Percentiles rank a stretch among this genome's conserved stretches.
Evolutionary conservation across 2,329 filamentous ascomycete species (phyloP).

Genomic region (Beauveria rudraprayagi): DNA sequence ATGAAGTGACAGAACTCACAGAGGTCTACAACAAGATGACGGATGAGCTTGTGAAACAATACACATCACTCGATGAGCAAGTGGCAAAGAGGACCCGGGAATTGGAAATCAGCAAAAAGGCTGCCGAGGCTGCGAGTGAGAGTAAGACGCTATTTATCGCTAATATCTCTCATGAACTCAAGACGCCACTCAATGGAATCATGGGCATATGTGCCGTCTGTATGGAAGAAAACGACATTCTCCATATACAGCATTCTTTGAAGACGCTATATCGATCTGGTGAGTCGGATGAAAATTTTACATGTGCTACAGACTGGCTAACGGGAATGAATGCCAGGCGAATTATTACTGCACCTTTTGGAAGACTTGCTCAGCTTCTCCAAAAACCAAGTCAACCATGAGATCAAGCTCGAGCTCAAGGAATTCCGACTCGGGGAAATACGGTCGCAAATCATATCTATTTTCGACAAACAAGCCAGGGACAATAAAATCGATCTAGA

Average conservation of each 20-base stretch:
- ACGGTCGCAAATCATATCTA: conserved; percentile 70
- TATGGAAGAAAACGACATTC: conserved; percentile 80
- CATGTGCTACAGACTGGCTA: background rate
- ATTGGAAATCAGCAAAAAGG: conserved; percentile 82
- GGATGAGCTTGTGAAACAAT: conserved; percentile 81
- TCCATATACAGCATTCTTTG: conserved; percentile 71
- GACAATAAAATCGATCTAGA: conserved; percentile 69
- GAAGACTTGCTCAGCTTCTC: conserved; percentile 89
- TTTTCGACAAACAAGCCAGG: conserved; percentile 83
- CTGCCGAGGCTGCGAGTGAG: conserved; percentile 89
- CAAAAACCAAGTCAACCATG: conserved; percentile 88
- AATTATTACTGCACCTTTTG: conserved; percentile 74
- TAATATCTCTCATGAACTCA: conserved; percentile 81
- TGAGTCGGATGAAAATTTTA: conserved; percentile 9
- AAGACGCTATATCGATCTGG: conserved; percentile 83
- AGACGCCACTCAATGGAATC: conserved; percentile 92
- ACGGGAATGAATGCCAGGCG: conserved; percentile 30
- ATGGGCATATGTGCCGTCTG: conserved; percentile 89
- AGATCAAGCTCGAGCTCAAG: conserved; percentile 71
- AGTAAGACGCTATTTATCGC: conserved; percentile 97
- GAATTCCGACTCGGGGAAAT: conserved; percentile 83
- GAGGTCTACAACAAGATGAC: conserved; percentile 90
- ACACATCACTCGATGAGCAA: conserved; percentile 73
- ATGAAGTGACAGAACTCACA: conserved; percentile 79
- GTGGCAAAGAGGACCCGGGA: conserved; percentile 77